Percentiles rank a stretch among this genome's conserved stretches.
Conservation (phyloP, 2,329 filamentous ascomycete species). For the Pochonia chlamydosporia region DNA sequence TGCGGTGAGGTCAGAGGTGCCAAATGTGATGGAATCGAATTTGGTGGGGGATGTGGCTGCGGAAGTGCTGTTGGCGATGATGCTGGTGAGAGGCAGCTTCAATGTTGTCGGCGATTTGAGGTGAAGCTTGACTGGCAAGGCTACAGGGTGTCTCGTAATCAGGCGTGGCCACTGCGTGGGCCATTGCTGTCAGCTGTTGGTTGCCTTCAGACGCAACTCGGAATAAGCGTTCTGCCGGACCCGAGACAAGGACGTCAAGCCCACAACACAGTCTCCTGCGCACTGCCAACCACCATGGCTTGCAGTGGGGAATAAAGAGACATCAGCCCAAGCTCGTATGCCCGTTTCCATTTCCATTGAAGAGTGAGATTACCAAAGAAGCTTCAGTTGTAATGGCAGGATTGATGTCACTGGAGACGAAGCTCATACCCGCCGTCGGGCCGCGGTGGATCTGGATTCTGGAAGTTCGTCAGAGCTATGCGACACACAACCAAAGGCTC, state of each 20-base stretch:
- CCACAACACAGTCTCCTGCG: no score
- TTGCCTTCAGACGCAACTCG: no score
- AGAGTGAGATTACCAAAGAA: no score
- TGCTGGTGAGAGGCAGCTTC: neutral
- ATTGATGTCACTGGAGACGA: neutral
- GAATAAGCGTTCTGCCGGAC: slow-evolving; percentile 13
- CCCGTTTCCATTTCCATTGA: no score
- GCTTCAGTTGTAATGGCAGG: neutral
- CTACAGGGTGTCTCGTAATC: slow-evolving; percentile 20
- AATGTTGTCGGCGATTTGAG: no score
- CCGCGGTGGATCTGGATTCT: slow-evolving; percentile 5
- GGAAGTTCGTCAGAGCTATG: neutral
- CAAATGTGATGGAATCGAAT: neutral
- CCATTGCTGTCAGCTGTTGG: no score
- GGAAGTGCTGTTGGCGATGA: neutral
- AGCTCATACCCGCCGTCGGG: neutral
- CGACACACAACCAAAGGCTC: no score
- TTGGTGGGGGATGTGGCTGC: neutral
- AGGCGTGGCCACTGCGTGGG: no score
- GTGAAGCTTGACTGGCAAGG: slow-evolving; percentile 16
- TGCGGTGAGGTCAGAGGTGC: neutral
- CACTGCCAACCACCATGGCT: no score
- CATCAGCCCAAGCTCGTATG: no score
- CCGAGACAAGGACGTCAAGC: no score
- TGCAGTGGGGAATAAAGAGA: no score